These are phyloP conservation scores for Psilocybe sp. DNA, from an alignment of 768 basidiomycete genomes.

Conservation along the genomic window DNA sequence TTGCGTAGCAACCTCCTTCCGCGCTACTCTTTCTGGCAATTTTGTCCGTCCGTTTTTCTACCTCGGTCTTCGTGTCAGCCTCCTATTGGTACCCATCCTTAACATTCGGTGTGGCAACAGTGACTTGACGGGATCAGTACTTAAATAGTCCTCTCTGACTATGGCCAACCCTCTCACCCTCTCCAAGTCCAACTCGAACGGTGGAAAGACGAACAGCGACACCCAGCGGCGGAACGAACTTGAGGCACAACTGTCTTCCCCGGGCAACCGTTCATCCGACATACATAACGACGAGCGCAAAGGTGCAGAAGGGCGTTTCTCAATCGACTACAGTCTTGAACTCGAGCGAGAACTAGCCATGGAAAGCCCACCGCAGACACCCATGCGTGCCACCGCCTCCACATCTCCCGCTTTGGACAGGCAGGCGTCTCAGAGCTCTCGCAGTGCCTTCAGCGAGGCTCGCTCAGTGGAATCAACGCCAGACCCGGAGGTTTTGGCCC, in stretches of 20 bases:
- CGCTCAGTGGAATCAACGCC: slow-evolving; percentile 32
- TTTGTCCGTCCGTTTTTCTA: no score
- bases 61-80: slow-evolving; percentile 4
- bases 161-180: background rate
- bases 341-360: slow-evolving; percentile 74
- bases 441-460: no score
- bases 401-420: slow-evolving; percentile 13
- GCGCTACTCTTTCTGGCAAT: no score
- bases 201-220: slow-evolving; percentile 24
- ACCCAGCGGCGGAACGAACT: slow-evolving; percentile 35
- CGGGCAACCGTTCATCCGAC: slow-evolving; percentile 14
- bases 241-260: slow-evolving; percentile 31
- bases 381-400: slow-evolving; percentile 21
- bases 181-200: slow-evolving; percentile 16
- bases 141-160: background rate
- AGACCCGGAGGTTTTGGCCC: slow-evolving; percentile 73
- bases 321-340: slow-evolving; percentile 78
- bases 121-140: background rate
- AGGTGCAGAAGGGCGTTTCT: slow-evolving; percentile 35
- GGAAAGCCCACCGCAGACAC: slow-evolving; percentile 55
- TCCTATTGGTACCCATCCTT: slow-evolving; percentile 1
- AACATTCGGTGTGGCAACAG: slow-evolving; percentile 1
- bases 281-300: slow-evolving; percentile 11
- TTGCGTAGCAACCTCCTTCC: no score
- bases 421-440: slow-evolving; percentile 27